Percentiles rank a stretch among this genome's conserved stretches.
Evolutionary conservation across 176 grass and related monocot species (phyloP).

Genomic region (Lolium rigidum): DNA sequence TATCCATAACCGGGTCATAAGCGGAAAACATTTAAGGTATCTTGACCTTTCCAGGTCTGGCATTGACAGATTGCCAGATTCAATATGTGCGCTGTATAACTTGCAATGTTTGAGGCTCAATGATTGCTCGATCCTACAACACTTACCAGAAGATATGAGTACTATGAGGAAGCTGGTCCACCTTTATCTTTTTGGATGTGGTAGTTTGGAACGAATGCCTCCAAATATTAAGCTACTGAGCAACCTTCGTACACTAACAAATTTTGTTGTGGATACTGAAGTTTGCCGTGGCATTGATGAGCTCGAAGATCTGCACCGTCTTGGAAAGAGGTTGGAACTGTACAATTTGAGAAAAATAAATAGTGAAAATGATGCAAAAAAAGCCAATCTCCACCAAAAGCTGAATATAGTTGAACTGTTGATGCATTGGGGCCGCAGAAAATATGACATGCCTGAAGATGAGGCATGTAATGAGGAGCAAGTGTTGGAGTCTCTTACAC

Average conservation of each 20-base stretch:
- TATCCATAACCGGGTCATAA: background rate
- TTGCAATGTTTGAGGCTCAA: background rate
- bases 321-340: constrained; percentile 6
- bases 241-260: constrained; percentile 25
- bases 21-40: constrained; percentile 9
- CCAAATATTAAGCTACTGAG: background rate
- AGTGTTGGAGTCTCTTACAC: background rate
- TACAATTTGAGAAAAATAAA: constrained; percentile 29
- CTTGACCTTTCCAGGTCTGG: background rate
- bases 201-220: constrained; percentile 17
- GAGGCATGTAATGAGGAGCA: background rate
- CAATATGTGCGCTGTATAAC: constrained; percentile 3
- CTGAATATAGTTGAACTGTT: background rate
- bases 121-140: accelerated
- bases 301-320: constrained; percentile 15
- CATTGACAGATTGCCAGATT: background rate
- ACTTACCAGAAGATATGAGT: background rate
- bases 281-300: constrained; percentile 34
- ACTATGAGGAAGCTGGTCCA: background rate
- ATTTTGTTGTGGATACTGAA: constrained; percentile 12
- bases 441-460: background rate
- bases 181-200: background rate
- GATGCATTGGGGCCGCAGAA: background rate
- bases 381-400: constrained; percentile 25
- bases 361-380: background rate